These are phyloP conservation scores for Lactarius evosmus DNA, from an alignment of 768 basidiomycete species.

Conservation along the genomic window DNA sequence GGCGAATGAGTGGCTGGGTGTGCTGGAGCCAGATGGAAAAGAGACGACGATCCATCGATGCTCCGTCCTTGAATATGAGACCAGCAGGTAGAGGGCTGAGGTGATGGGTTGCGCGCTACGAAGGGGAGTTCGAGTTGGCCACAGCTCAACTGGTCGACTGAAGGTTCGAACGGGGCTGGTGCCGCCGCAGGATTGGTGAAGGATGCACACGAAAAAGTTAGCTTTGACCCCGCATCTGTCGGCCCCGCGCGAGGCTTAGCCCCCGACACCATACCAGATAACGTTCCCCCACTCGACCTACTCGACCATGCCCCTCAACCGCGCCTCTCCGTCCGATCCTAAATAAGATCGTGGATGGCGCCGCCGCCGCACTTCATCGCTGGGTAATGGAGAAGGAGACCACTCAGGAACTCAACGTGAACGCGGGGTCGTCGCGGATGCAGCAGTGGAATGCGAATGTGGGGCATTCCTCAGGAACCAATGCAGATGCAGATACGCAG, in stretches of 20 bases:
- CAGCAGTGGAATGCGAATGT: conserved; percentile 50
- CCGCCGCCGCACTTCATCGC: conserved; percentile 23
- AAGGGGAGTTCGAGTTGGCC: not conserved
- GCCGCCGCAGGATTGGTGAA: too few species aligned
- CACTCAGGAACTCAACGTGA: conserved; percentile 24
- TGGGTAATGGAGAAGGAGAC: conserved; percentile 10
- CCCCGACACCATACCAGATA: conserved; percentile 54
- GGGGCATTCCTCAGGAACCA: conserved; percentile 39
- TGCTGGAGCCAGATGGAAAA: not conserved
- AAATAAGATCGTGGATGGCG: conserved; percentile 25
- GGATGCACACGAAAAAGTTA: conserved; percentile 58
- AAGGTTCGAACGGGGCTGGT: conserved; percentile 16
- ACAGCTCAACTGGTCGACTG: not conserved
- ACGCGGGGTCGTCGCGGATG: conserved; percentile 48
- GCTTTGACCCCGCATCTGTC: conserved; percentile 42
- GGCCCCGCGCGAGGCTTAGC: conserved; percentile 40
- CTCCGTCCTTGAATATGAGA: conserved; percentile 38
- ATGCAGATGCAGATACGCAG: conserved; percentile 17
- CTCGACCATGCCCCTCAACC: too few species aligned
- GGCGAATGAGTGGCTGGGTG: conserved; percentile 33
- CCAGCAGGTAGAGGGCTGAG: conserved; percentile 57
- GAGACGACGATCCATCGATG: too few species aligned
- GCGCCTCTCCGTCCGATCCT: conserved; percentile 30
- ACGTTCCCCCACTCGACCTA: conserved; percentile 30
- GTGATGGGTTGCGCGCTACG: conserved; percentile 65